Conservation (phyloP, 1,284 basidiomycete species). For the Salmacisia buchloeana region DNA sequence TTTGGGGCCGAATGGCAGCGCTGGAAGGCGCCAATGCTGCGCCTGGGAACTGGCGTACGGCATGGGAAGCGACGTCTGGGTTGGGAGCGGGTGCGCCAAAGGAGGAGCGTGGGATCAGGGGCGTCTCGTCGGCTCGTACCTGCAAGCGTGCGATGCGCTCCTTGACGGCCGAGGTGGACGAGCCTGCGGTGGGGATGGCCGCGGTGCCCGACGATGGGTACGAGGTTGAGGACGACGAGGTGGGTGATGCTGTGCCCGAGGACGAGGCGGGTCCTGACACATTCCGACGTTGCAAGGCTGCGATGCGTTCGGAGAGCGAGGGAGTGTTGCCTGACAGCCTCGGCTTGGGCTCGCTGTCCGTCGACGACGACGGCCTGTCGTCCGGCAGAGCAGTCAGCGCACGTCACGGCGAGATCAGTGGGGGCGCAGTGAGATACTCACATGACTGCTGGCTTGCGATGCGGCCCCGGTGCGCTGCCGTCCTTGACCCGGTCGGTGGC, state of each 20-base stretch:
- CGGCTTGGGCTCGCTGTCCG: background rate
- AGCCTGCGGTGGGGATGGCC: background rate
- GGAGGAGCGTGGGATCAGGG: constrained; percentile 36
- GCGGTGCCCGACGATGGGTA: background rate
- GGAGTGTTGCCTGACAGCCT: constrained; percentile 1
- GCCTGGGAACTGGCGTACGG: constrained; percentile 27
- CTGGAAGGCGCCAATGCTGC: constrained; percentile 30
- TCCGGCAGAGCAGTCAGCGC: too few species aligned
- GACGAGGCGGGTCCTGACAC: constrained; percentile 10
- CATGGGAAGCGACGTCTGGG: constrained; percentile 25
- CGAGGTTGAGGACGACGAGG: constrained; percentile 12
- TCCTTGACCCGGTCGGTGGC: too few species aligned
- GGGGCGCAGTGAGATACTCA: too few species aligned
- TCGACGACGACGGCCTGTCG: background rate
- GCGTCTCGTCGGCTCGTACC: constrained; percentile 23
- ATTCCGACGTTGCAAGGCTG: constrained; percentile 37
- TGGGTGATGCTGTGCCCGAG: constrained; percentile 10
- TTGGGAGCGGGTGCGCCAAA: constrained; percentile 41
- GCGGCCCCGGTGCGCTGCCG: too few species aligned
- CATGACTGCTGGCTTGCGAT: too few species aligned
- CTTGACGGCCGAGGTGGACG: constrained; percentile 20
- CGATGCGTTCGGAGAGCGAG: constrained; percentile 38
- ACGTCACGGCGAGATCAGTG: too few species aligned
- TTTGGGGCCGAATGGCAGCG: constrained; percentile 37
- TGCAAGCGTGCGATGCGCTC: constrained; percentile 43